Evolutionary conservation across 768 basidiomycete species (phyloP).

Genomic region (Russula sp.): DNA sequence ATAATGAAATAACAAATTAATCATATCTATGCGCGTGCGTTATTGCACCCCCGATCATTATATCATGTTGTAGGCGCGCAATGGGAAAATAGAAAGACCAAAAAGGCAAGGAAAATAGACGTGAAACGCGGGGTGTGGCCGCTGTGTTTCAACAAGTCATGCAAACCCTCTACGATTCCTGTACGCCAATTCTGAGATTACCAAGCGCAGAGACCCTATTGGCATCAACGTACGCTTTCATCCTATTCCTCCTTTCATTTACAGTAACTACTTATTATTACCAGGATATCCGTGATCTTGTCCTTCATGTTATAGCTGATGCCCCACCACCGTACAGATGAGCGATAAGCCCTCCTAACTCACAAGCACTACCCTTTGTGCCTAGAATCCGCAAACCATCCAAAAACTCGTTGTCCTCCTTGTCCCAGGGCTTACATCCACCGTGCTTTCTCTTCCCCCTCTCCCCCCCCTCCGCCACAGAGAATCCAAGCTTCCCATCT

Average conservation of each 20-base stretch:
- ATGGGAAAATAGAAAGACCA: conserved; percentile 65
- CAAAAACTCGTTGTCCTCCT: conserved; percentile 75
- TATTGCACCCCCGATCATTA: too few relatives aligned
- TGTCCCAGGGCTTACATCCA: conserved; percentile 80
- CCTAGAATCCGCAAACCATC: conserved; percentile 32
- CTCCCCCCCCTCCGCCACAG: conserved; percentile 46
- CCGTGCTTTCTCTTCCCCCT: conserved; percentile 65
- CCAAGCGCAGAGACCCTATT: conserved; percentile 64
- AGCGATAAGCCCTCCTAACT: conserved; percentile 20
- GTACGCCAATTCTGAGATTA: conserved; percentile 74
- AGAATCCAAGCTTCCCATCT: conserved; percentile 37
- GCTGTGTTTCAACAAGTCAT: conserved; percentile 26
- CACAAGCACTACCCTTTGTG: too few relatives aligned
- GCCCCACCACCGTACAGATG: conserved; percentile 82
- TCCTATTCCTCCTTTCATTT: not conserved
- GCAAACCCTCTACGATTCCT: conserved; percentile 66
- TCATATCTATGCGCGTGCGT: too few relatives aligned
- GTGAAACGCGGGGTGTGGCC: conserved; percentile 52
- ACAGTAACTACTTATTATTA: not conserved
- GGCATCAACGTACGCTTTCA: conserved; percentile 61
- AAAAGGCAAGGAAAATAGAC: conserved; percentile 57
- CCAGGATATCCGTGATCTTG: conserved; percentile 85
- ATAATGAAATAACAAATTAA: too few relatives aligned
- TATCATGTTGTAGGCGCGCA: conserved; percentile 13
- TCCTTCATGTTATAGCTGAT: conserved; percentile 76